A percentile compares a stretch with the other conserved stretches of the same genome.
Evolutionary conservation across 768 basidiomycete species (phyloP).

Genomic region (Psilocybe subaeruginosa): DNA sequence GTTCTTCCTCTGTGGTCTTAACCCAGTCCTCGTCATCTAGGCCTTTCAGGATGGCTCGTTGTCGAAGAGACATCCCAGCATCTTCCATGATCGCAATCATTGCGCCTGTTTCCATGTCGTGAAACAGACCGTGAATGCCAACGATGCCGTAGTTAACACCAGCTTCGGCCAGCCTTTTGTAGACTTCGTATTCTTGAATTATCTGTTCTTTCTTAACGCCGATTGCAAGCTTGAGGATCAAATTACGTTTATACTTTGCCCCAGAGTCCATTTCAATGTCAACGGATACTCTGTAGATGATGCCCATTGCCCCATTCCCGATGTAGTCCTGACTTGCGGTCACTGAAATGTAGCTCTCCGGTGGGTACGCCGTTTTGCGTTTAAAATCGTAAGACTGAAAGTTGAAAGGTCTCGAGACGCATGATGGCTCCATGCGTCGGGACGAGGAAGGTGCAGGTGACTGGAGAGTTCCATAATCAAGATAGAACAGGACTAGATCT

Average conservation of each 20-base stretch:
- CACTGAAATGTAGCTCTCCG: background rate
- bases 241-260: background rate
- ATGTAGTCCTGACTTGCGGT: background rate
- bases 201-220: background rate
- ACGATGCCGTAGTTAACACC: background rate
- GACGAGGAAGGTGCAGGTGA: slow-evolving; percentile 8
- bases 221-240: slow-evolving; percentile 8
- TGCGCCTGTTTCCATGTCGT: slow-evolving; percentile 8
- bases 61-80: slow-evolving; percentile 1
- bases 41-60: background rate
- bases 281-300: background rate
- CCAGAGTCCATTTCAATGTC: background rate
- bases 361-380: background rate
- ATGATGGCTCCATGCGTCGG: slow-evolving; percentile 3
- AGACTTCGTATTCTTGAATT: slow-evolving; percentile 3
- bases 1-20: background rate
- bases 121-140: slow-evolving; percentile 12
- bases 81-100: slow-evolving; percentile 9
- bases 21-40: background rate
- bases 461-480: background rate
- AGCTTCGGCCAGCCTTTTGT: background rate
- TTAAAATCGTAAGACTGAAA: background rate
- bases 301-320: background rate
- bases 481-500: background rate
- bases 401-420: background rate